Evolutionary conservation across 805 yeast species (phyloP).

Genomic region (Candida succiphila): DNA sequence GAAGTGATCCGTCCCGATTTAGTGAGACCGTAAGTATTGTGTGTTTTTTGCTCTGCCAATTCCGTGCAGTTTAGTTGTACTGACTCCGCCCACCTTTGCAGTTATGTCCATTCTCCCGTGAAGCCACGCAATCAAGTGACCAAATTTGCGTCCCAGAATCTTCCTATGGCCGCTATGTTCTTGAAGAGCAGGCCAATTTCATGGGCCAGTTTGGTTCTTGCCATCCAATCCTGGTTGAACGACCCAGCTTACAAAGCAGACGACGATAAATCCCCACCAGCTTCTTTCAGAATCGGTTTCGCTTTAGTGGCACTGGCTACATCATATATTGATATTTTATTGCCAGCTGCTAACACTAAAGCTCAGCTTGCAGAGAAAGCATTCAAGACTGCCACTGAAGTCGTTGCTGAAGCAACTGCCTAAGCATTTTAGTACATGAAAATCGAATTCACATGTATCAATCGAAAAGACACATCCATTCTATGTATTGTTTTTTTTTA

Average conservation of each 20-base stretch:
- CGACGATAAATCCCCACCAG: slow-evolving; percentile 30
- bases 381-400: neutral
- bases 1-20: slow-evolving; percentile 9
- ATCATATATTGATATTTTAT: slow-evolving; percentile 40
- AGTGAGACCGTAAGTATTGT: slow-evolving; percentile 14
- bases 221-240: slow-evolving; percentile 39
- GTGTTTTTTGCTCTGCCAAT: too few species aligned
- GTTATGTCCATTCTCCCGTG: slow-evolving; percentile 38
- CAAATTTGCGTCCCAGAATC: slow-evolving; percentile 37
- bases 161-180: slow-evolving; percentile 60
- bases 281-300: slow-evolving; percentile 34
- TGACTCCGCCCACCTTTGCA: too few species aligned
- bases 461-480: too few species aligned
- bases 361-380: slow-evolving; percentile 12
- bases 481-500: too few species aligned
- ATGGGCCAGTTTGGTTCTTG: slow-evolving; percentile 44
- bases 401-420: neutral
- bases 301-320: slow-evolving; percentile 36
- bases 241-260: slow-evolving; percentile 21
- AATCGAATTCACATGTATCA: neutral
- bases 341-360: slow-evolving; percentile 32
- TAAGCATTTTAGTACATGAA: slow-evolving; percentile 2
- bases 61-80: too few species aligned
- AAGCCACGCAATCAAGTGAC: slow-evolving; percentile 35
- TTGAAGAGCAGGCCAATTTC: slow-evolving; percentile 44